Base-by-base conservation (phyloP, 2,329 filamentous ascomycete genomes). In the Cytospora chrysosperma region DNA sequence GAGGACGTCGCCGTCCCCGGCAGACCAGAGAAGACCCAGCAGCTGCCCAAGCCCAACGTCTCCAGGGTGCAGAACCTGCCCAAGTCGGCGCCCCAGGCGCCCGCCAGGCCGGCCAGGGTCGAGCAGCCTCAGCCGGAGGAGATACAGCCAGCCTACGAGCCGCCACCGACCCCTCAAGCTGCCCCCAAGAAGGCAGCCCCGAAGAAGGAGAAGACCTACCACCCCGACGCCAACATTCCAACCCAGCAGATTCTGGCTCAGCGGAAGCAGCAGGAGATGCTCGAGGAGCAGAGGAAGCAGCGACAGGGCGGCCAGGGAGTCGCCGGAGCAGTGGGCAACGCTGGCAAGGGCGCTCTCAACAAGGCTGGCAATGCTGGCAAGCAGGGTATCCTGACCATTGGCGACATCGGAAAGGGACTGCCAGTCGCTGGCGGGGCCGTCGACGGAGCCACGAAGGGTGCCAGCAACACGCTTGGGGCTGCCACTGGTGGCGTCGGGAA, bases 141-240 rank as follows among this genome's bases (percentile, higher is more conserved):
- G 57, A 49, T 59, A 27, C 47, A 63, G 40, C 24, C 32, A 28
- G 19, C 53, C 2, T 37, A 37, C 58, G 30, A 43, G 50, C 55
- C 34, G 27, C 61, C 50, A 17, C 32, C 55, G 15, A 53, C 54
- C 43, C 56, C 56, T 3, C 56, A 64, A 50, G 57, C 55, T 4
- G 34, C 49, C 1, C 61, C 54, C 52, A 64, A 58, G 57, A 61
- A 64, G 49, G 55, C 56, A 15, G 26, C 37, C 1, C 52, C 51
- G 1, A 66, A 66, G 57, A 64, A 64, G 30, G 56, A 66, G 43
- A 65, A 65, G 64, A 49, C 58, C 12, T 66, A 66, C 58, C 55
- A 43, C 19, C 61, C 62, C 17, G 64, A 56, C 19, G 61, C 58
- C 9, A 26, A 53, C 37, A 56, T 19, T 17, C 62, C 64, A 4